Evolutionary conservation across 2,329 filamentous ascomycete species (phyloP).

Genomic region (Fonsecaea monophora): DNA sequence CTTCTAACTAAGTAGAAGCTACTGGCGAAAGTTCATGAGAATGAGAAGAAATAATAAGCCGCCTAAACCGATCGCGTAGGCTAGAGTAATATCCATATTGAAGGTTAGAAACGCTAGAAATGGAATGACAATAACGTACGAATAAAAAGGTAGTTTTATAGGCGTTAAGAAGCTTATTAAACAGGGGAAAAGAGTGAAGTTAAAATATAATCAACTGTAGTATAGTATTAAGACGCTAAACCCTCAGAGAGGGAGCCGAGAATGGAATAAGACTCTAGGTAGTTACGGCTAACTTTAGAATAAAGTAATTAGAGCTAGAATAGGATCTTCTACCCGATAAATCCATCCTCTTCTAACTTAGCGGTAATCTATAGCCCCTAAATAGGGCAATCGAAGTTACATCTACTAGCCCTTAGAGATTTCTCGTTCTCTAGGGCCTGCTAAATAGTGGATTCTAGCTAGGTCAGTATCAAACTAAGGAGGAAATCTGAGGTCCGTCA

Average conservation of each 20-base stretch:
- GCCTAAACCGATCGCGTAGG: conserved; percentile 41
- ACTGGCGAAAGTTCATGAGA: conserved; percentile 33
- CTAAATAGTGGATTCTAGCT: background rate
- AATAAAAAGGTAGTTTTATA: conserved; percentile 9
- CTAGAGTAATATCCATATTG: conserved; percentile 35
- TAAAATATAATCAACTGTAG: background rate
- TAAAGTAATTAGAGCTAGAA: background rate
- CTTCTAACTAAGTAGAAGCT: background rate
- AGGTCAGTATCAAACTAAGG: background rate
- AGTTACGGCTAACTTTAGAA: background rate
- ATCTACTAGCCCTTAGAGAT: background rate
- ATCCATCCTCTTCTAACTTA: background rate
- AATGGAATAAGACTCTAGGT: background rate
- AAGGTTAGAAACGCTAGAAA: background rate
- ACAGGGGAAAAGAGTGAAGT: background rate
- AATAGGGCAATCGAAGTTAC: background rate
- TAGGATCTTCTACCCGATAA: background rate
- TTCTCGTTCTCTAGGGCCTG: background rate
- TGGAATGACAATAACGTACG: background rate
- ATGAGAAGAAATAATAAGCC: conserved; percentile 37
- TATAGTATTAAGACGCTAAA: background rate
- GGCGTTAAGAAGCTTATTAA: background rate
- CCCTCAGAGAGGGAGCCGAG: background rate
- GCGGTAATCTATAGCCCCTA: background rate
- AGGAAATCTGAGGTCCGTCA: conserved; percentile 7